A percentile compares a stretch with the other conserved stretches of the same genome.
Evolutionary conservation across 1,139 yeast genomes (phyloP).

Genomic region (Pichia sp.): DNA sequence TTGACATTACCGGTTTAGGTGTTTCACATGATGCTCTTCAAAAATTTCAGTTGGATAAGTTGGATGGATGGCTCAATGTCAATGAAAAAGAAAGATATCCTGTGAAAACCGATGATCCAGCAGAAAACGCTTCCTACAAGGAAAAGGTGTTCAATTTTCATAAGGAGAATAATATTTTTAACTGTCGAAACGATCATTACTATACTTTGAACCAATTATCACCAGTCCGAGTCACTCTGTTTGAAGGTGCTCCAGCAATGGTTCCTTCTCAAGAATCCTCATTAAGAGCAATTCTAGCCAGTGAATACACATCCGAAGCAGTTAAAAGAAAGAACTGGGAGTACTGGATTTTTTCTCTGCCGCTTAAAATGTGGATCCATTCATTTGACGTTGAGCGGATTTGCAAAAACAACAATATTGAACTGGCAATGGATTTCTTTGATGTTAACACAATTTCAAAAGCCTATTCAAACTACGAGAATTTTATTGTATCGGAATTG

Average conservation of each 20-base stretch:
- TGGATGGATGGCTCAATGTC: not conserved
- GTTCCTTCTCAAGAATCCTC: slow-evolving; percentile 30
- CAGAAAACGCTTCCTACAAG: no score
- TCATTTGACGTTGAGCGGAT: slow-evolving; percentile 3
- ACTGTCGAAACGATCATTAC: slow-evolving; percentile 43
- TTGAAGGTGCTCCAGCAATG: slow-evolving; percentile 41
- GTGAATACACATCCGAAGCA: slow-evolving; percentile 25
- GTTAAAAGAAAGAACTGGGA: slow-evolving; percentile 23
- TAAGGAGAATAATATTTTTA: slow-evolving; percentile 23
- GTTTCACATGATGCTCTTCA: slow-evolving; percentile 11
- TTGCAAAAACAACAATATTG: not conserved
- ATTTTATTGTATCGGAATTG: slow-evolving; percentile 1
- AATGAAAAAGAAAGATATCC: not conserved
- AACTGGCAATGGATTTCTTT: not conserved
- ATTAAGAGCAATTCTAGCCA: slow-evolving; percentile 27
- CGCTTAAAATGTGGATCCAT: slow-evolving; percentile 19
- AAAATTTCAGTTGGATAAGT: not conserved
- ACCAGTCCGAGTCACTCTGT: slow-evolving; percentile 37
- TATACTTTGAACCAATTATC: slow-evolving; percentile 29
- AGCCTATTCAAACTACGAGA: not conserved
- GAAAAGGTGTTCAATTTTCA: slow-evolving; percentile 15
- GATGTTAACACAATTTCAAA: no score
- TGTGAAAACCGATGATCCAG: not conserved
- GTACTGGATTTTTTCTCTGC: slow-evolving; percentile 19
- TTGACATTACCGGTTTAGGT: slow-evolving; percentile 54